Percentiles rank a stretch among this genome's conserved stretches.
phyloP scores from a whole-genome alignment of 345 rosid genomes.

The Erucastrum elatum region DNA sequence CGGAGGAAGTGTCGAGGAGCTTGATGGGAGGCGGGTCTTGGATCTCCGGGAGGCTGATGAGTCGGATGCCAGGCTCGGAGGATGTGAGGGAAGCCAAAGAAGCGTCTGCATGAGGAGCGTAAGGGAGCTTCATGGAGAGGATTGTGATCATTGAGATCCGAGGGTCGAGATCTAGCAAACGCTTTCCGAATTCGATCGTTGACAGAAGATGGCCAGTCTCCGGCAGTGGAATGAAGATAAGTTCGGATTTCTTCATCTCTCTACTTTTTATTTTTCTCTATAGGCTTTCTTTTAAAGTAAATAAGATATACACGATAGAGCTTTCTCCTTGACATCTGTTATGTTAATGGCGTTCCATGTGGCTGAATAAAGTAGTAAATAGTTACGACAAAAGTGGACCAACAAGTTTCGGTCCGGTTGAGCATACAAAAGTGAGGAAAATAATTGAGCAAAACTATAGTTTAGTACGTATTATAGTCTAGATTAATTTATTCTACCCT shows the following conservation, averaged over 20 bases:
- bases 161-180: constrained; percentile 38
- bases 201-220: constrained; percentile 52
- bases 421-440: neutral
- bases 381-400: neutral
- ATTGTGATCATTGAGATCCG: constrained; percentile 34
- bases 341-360: neutral
- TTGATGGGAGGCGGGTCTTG: constrained; percentile 35
- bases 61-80: constrained; percentile 27
- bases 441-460: neutral
- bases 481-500: no score
- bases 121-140: constrained; percentile 39
- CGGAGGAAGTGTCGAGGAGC: constrained; percentile 40
- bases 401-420: neutral
- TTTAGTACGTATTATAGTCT: neutral
- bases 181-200: constrained; percentile 49
- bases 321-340: no score
- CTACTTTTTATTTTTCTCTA: no score
- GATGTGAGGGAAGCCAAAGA: constrained; percentile 28
- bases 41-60: constrained; percentile 36
- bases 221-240: constrained; percentile 4
- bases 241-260: no score
- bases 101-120: constrained; percentile 38
- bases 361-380: neutral
- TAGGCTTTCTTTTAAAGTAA: neutral
- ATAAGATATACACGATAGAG: neutral